phyloP scores from a whole-genome alignment of 2,329 filamentous ascomycete genomes.

The Aspergillus brasiliensis region DNA sequence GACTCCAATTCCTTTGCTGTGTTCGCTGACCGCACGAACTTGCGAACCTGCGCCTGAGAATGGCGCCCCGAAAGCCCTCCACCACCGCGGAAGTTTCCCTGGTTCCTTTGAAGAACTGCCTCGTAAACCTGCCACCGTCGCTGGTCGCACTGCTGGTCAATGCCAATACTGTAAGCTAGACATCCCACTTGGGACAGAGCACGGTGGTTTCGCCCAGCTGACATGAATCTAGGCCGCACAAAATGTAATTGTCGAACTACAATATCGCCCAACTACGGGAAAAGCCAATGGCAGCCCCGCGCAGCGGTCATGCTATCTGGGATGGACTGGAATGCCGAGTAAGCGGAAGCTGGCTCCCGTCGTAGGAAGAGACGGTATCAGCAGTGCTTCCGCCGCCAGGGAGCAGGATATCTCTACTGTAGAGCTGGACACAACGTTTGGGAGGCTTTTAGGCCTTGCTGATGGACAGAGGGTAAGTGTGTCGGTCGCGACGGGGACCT shows the following conservation, averaged over 20 bases:
- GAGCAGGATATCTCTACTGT: slow-evolving; percentile 78
- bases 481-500: neutral
- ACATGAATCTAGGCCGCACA: slow-evolving; percentile 69
- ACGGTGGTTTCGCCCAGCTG: slow-evolving; percentile 17
- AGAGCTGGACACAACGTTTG: slow-evolving; percentile 86
- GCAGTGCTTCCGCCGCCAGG: slow-evolving; percentile 56
- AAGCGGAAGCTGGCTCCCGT: slow-evolving; percentile 76
- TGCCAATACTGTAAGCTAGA: slow-evolving; percentile 74
- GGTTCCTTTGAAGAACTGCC: slow-evolving; percentile 86
- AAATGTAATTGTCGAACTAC: slow-evolving; percentile 94
- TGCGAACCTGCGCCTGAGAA: slow-evolving; percentile 29
- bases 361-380: slow-evolving; percentile 73
- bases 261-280: slow-evolving; percentile 65
- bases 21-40: slow-evolving; percentile 12
- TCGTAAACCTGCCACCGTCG: slow-evolving; percentile 86
- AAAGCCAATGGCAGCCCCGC: slow-evolving; percentile 52
- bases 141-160: slow-evolving; percentile 84
- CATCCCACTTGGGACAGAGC: slow-evolving; percentile 10
- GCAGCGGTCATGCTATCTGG: slow-evolving; percentile 77
- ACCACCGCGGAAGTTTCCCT: slow-evolving; percentile 81
- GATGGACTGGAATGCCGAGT: slow-evolving; percentile 98
- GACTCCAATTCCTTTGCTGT: slow-evolving; percentile 13
- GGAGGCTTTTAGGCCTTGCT: slow-evolving; percentile 70
- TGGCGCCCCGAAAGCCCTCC: slow-evolving; percentile 55
- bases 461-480: slow-evolving; percentile 76